Base-by-base conservation (phyloP, 1,139 yeast genomes). In the Diutina ranongensis region DNA sequence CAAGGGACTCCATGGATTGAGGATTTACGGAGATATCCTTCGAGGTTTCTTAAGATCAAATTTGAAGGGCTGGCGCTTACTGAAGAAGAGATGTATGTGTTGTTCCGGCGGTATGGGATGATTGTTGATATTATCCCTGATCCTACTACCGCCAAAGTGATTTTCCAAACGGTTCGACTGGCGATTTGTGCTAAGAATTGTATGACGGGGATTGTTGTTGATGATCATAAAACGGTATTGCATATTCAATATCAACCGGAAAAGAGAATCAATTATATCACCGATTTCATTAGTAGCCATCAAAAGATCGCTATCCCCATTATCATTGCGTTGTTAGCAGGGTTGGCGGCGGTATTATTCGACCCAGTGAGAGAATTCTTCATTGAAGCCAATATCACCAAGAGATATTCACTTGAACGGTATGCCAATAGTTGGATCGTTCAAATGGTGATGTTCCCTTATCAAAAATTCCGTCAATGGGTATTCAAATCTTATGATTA, bases 1-100 rank as follows among this genome's bases (percentile, higher is more conserved):
- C 82, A 83, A 53, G 98, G 98, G 49, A 72, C 78, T 0, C 98
- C 98, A 0, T 92, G 97, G 97, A 84, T 92, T 51, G 97, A 92
- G 62, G 98, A 92, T 59, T 68, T 92, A 57, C 74, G 84, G 53
- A 67, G 97, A 51, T 74, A 73, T 51, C 94, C 95, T 9, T 79
- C 83, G 49, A 64, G 71, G 12, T 69, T 71, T 20, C 62, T 92
- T 33, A 72, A 75, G 48, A 80, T 89, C 3, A 71, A 72, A 35
- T 88, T 82, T 57, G 88, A 83, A 51, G 97, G 97, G 1, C 65
- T 65, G 2, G 72, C 81, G 0, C 62, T 89, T 51, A 76, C 87
- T 0, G 96, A 89, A 56, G 97, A 92, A 60, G 87, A 84, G 48
- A 60, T 89, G 45, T 92, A 89, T 57, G 75, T 84, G 2, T 64